Conservation (phyloP, 2,329 filamentous ascomycete genomes). For the Claviceps humidiphila region DNA sequence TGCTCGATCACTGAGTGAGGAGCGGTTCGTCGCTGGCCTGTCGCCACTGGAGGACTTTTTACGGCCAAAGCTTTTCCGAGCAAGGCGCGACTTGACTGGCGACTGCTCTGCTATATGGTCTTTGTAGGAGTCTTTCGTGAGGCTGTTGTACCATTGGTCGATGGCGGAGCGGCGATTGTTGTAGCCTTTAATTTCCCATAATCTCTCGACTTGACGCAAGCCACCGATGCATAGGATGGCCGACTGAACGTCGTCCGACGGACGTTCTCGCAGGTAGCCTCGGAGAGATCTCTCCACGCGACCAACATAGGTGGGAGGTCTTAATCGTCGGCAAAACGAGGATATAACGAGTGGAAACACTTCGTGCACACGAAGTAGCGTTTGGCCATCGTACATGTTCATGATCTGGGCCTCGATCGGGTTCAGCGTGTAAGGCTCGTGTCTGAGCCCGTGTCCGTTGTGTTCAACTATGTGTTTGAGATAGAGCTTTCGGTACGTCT, state of each 20-base stretch:
- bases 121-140: slow-evolving; percentile 33
- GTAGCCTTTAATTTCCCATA: slow-evolving; percentile 56
- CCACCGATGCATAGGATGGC: slow-evolving; percentile 48
- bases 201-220: slow-evolving; percentile 46
- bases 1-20: slow-evolving; percentile 13
- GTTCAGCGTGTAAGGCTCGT: slow-evolving; percentile 44
- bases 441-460: slow-evolving; percentile 35
- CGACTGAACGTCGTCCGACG: slow-evolving; percentile 48
- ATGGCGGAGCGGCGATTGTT: slow-evolving; percentile 45
- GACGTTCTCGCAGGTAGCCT: slow-evolving; percentile 50
- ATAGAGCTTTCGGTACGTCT: slow-evolving; percentile 47
- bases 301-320: slow-evolving; percentile 52
- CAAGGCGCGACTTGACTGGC: slow-evolving; percentile 35
- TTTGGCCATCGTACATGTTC: slow-evolving; percentile 51
- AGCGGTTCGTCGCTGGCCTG: slow-evolving; percentile 8
- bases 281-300: slow-evolving; percentile 48
- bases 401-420: slow-evolving; percentile 50
- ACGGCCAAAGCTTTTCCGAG: slow-evolving; percentile 39
- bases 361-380: slow-evolving; percentile 48
- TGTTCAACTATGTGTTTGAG: slow-evolving; percentile 41
- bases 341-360: slow-evolving; percentile 51
- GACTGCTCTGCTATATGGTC: slow-evolving; percentile 24
- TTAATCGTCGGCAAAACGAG: slow-evolving; percentile 47
- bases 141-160: slow-evolving; percentile 43
- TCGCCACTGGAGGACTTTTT: slow-evolving; percentile 38